Base-by-base conservation (phyloP, 495 filamentous ascomycete species). In the Xylaria scruposa region DNA sequence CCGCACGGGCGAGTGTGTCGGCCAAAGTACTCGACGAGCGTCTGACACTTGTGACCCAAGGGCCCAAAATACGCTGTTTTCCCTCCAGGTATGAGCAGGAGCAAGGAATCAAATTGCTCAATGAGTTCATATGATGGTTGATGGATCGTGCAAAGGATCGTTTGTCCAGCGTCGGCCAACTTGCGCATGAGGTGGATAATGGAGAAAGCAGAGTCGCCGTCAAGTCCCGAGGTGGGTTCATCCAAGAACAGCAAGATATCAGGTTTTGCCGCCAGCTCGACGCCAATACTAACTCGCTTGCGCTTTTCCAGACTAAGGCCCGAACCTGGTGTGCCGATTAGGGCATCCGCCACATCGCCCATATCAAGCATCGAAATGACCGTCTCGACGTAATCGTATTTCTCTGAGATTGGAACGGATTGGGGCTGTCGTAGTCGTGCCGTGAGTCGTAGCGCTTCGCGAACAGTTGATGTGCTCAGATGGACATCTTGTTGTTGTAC, bases 401-500 rank as follows among this genome's bases (percentile, higher is more conserved):
- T 95, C 69, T 94, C 91, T 65, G 85, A 75, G 24, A 80, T 82
- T 10, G 89, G 76, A 4, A 86, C 82, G 13, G 81, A 82, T 4
- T 84, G 87, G 2, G 92, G 92, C 76, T 94, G 93, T 47, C 92
- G 88, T 6, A 94, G 84, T 21, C 90, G 73, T 40, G 92, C 92
- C 60, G 87, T 90, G 74, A 95, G 94, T 3, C 83, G 78, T 4
- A 95, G 81, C 31, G 92, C 91, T 72, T 90, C 93, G 26, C 92
- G 84, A 29, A 94, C 91, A 2, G 93, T 95, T 2, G 88, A 85
- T 0, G 91, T 94, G 40, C 87, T 85, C 17, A 95, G 85, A 78
- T 97, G 94, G 1, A 97, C 86, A 84, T 97, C 94, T 78, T 97
- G 92, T 76, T 97, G 94, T 77, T 97, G 56, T 19, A 59, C 56